These are phyloP conservation scores for Scenedesmus sp. DNA, from an alignment of 163 green algal species.

Conservation along the genomic window DNA sequence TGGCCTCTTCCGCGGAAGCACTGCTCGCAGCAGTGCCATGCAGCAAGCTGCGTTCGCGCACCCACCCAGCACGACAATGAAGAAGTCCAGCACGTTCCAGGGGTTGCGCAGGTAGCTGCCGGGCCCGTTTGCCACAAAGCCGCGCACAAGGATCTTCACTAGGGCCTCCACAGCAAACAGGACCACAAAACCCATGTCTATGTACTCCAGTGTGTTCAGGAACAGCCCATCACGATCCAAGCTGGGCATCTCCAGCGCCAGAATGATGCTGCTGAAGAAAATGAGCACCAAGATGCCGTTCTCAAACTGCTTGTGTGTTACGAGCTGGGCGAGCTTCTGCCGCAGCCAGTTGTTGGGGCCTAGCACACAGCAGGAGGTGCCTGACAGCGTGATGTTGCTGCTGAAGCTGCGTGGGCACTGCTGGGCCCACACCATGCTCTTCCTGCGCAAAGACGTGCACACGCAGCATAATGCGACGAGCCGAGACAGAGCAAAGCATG, in stretches of 20 bases:
- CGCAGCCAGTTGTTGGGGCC: slow-evolving; percentile 60
- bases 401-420: not conserved
- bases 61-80: slow-evolving; percentile 68
- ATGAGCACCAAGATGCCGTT: slow-evolving; percentile 71
- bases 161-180: slow-evolving; percentile 71
- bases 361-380: slow-evolving; percentile 62
- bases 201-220: not conserved
- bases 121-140: slow-evolving; percentile 68
- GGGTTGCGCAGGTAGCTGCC: slow-evolving; percentile 71
- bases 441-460: not conserved
- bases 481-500: too few relatives aligned
- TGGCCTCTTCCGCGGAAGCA: too few relatives aligned
- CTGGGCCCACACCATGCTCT: not conserved
- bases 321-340: slow-evolving; percentile 34
- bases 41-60: not conserved
- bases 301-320: slow-evolving; percentile 66
- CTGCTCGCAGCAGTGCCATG: too few relatives aligned
- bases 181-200: slow-evolving; percentile 66
- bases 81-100: slow-evolving; percentile 85
- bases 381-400: slow-evolving; percentile 40
- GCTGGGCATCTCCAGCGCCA: slow-evolving; percentile 66
- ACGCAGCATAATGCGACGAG: not conserved
- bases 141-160: slow-evolving; percentile 77
- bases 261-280: slow-evolving; percentile 61
- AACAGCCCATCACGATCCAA: slow-evolving; percentile 55